phyloP scores from a whole-genome alignment of 208 protist genomes.

The Trypanosomatidae sp. region DNA sequence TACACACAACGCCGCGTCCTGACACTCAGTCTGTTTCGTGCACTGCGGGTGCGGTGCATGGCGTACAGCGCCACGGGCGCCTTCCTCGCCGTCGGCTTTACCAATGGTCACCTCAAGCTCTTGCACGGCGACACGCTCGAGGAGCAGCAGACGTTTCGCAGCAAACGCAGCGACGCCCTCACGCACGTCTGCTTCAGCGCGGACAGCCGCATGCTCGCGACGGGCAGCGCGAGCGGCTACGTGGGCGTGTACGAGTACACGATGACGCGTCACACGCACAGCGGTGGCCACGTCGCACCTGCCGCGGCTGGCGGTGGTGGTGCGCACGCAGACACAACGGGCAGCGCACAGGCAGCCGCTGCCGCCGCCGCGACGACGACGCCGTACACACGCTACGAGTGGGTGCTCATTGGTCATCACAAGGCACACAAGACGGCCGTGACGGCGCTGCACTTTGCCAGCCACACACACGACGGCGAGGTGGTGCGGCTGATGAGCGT shows the following conservation, averaged over 20 bases:
- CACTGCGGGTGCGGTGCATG: slow-evolving; percentile 66
- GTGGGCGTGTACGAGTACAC: slow-evolving; percentile 86
- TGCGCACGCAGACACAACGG: no score
- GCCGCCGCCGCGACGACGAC: not conserved
- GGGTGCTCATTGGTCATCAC: slow-evolving; percentile 88
- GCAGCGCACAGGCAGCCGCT: no score
- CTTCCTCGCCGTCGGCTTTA: slow-evolving; percentile 85
- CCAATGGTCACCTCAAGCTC: slow-evolving; percentile 88
- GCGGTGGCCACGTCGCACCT: no score
- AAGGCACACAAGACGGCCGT: slow-evolving; percentile 84
- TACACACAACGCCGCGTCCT: slow-evolving; percentile 55
- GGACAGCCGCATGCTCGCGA: slow-evolving; percentile 69
- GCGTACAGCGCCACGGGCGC: slow-evolving; percentile 75
- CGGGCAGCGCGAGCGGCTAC: slow-evolving; percentile 51
- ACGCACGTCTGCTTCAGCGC: slow-evolving; percentile 72
- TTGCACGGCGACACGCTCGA: slow-evolving; percentile 74
- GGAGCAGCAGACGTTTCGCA: slow-evolving; percentile 63
- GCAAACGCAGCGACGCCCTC: slow-evolving; percentile 52
- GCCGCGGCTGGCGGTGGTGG: no score
- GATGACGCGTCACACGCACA: not conserved
- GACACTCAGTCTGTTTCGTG: slow-evolving; percentile 70
- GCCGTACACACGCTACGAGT: slow-evolving; percentile 37
- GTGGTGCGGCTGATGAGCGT: slow-evolving; percentile 82
- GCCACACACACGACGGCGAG: slow-evolving; percentile 18
- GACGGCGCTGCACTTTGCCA: slow-evolving; percentile 79